phyloP scores from a whole-genome alignment of 2,329 filamentous ascomycete species.

The Pseudopithomyces maydicus region DNA sequence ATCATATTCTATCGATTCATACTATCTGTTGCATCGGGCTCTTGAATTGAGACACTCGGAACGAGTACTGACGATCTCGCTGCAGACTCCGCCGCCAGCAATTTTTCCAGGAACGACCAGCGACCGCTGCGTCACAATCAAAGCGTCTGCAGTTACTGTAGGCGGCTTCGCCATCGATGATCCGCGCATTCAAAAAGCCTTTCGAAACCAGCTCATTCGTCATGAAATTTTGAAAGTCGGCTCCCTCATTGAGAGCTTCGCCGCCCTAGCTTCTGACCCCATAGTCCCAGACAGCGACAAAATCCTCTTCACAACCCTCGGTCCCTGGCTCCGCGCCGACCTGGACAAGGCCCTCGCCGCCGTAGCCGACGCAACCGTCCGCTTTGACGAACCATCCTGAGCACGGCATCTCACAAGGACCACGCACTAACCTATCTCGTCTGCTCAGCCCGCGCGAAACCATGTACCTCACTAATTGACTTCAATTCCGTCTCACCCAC shows the following conservation, averaged over 20 bases:
- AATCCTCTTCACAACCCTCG: slow-evolving; percentile 2
- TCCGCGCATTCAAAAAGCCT: slow-evolving; percentile 3
- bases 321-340: slow-evolving; percentile 5
- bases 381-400: background rate
- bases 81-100: background rate
- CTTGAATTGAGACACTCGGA: background rate
- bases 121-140: slow-evolving; percentile 4
- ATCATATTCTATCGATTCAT: background rate
- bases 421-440: no score
- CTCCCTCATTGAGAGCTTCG: slow-evolving; percentile 1
- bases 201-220: slow-evolving; percentile 8
- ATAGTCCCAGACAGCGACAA: background rate
- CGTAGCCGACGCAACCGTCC: background rate
- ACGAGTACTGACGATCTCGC: background rate
- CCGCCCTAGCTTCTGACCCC: background rate
- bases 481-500: background rate
- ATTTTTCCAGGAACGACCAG: background rate
- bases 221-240: slow-evolving; percentile 5
- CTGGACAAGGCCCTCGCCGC: background rate
- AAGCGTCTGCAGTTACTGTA: slow-evolving; percentile 2
- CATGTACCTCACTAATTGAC: no score
- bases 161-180: slow-evolving; percentile 8
- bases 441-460: no score
- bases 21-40: no score
- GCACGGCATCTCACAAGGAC: background rate